Base-by-base conservation (phyloP, 2,329 filamentous ascomycete genomes). In the Dothistroma pini region DNA sequence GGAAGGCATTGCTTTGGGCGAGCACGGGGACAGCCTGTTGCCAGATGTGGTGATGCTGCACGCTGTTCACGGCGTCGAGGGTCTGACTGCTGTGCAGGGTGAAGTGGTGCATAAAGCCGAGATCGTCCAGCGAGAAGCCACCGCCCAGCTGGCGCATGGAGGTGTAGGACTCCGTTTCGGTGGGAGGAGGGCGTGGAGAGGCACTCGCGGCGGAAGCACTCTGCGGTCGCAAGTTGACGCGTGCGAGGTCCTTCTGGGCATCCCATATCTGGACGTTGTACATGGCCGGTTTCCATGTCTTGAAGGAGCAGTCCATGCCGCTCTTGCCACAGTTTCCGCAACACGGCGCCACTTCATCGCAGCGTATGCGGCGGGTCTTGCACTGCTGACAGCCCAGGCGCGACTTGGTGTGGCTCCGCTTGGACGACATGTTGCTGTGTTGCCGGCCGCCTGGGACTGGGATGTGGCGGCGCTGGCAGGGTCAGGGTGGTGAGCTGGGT, bases 381-480 rank as follows among this genome's bases (percentile, higher is more conserved):
- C 69, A 71, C 54, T 71, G 68, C 25, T 59, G 56, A 55, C 69
- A 71, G 35, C 69, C 68, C 32, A 68, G 68, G 12, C 68, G 55
- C 29, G 64, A 67, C 57, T 71, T 71, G 31, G 64, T 69, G 49
- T 71, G 69, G 52, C 56, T 63, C 54, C 65, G 62, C 48, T 67
- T 67, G 4, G 60, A 62, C 21, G 68, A 57, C 60, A 62, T 62
- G n/a, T 29, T 1, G 48, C 25, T 29, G 25, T 22, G 48, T 9
- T 16, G 35, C 8, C 16, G 12, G 38, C 14, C 34, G 14, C 34
- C 34, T 38, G 34, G 34, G 32, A 34, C 14, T 8, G 8, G 12
- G 38, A 16, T 44, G 38, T 16, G 7, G 38, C 38, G 14, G 38
- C 38, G 14, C 38, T 2, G 38, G 38, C 38, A n/a, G 38, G 14